Evolutionary conservation across 2,329 filamentous ascomycete species (phyloP).

Genomic region (Phoma sp.): DNA sequence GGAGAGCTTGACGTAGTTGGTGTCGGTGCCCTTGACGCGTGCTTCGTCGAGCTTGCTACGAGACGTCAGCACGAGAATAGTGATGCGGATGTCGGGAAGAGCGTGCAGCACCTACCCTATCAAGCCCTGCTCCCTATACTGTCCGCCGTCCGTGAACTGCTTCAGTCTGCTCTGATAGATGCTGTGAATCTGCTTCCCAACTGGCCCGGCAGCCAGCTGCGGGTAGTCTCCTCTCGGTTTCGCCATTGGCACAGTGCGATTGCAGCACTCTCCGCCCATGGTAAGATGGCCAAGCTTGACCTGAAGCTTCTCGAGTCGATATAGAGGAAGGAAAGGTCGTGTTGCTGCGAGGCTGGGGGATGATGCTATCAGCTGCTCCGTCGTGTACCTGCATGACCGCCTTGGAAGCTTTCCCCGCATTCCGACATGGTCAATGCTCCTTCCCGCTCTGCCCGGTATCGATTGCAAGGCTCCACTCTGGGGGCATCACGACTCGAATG

Average conservation of each 20-base stretch:
- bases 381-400: slow-evolving; percentile 16
- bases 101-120: slow-evolving; percentile 62
- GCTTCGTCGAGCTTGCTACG: slow-evolving; percentile 76
- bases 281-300: neutral
- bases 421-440: neutral
- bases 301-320: neutral
- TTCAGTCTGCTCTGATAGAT: slow-evolving; percentile 86
- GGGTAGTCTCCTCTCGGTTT: slow-evolving; percentile 35
- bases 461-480: slow-evolving; percentile 4
- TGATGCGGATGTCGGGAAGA: slow-evolving; percentile 3
- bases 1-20: slow-evolving; percentile 75
- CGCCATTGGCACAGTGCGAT: slow-evolving; percentile 37
- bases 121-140: slow-evolving; percentile 76
- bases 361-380: slow-evolving; percentile 11
- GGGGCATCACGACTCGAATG: too few relatives aligned
- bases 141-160: slow-evolving; percentile 77
- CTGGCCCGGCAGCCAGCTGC: slow-evolving; percentile 45
- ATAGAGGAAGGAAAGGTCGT: neutral
- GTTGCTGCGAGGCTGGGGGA: slow-evolving; percentile 1
- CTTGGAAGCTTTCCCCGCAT: slow-evolving; percentile 13
- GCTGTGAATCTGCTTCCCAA: slow-evolving; percentile 68
- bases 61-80: slow-evolving; percentile 6
- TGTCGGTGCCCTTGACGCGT: slow-evolving; percentile 68
- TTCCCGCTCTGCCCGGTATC: slow-evolving; percentile 1
- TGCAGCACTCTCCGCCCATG: slow-evolving; percentile 47